Evolutionary conservation across 2,329 filamentous ascomycete genomes (phyloP).

Genomic region (Elsinoe necatrix): DNA sequence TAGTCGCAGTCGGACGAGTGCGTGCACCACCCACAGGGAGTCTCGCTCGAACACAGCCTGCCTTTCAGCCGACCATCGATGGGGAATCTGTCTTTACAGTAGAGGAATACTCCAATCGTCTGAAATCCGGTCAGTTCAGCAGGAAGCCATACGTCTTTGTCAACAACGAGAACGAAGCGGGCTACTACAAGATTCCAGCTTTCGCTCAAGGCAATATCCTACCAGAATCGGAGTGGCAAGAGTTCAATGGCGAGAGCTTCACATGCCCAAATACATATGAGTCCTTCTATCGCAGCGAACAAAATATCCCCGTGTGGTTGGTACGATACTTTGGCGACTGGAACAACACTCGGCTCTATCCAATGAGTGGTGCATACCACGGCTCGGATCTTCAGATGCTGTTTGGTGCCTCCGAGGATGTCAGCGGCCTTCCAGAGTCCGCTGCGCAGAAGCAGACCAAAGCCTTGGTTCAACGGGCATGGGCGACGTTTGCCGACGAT

Average conservation of each 20-base stretch:
- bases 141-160: constrained; percentile 37
- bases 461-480: constrained; percentile 26
- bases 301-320: constrained; percentile 36
- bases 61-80: constrained; percentile 24
- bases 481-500: constrained; percentile 29
- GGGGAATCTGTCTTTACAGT: constrained; percentile 22
- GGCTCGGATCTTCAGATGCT: constrained; percentile 29
- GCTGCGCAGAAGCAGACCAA: constrained; percentile 18
- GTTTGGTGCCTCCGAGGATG: constrained; percentile 26
- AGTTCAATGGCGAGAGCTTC: constrained; percentile 20
- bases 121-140: constrained; percentile 29
- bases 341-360: constrained; percentile 41
- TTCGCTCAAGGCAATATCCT: constrained; percentile 34
- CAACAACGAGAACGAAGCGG: constrained; percentile 41
- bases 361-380: constrained; percentile 43
- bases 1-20: constrained; percentile 19
- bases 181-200: constrained; percentile 39
- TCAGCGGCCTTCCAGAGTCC: constrained; percentile 23
- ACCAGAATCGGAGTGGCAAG: constrained; percentile 28
- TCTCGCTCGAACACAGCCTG: constrained; percentile 25
- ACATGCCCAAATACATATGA: constrained; percentile 38
- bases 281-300: constrained; percentile 29
- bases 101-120: constrained; percentile 22
- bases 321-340: constrained; percentile 45
- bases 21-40: constrained; percentile 19